Evolutionary conservation across 108 stramenopile species (phyloP).

Genomic region (Schizochytrium sp.): DNA sequence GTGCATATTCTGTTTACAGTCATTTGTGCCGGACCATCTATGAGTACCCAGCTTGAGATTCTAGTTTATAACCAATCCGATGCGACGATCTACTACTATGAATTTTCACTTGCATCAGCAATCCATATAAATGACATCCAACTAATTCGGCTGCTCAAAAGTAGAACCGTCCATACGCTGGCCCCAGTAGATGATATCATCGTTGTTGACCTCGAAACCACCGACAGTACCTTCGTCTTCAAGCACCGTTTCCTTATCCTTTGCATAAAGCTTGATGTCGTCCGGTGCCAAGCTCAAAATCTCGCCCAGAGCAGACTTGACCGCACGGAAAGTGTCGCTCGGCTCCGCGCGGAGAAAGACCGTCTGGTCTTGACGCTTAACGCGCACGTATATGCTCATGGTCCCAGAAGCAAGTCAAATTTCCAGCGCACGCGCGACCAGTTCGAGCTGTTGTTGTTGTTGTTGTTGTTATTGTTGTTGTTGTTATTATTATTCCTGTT

Average conservation of each 20-base stretch:
- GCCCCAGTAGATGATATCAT: slow-evolving; percentile 43
- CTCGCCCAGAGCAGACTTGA: slow-evolving; percentile 46
- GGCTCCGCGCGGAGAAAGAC: slow-evolving; percentile 50
- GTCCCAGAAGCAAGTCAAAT: too few species aligned
- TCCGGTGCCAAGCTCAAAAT: background rate
- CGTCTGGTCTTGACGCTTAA: slow-evolving; percentile 43
- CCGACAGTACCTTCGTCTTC: slow-evolving; percentile 52
- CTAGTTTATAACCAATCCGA: too few species aligned
- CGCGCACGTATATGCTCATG: slow-evolving; percentile 55
- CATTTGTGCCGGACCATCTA: too few species aligned
- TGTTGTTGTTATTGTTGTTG: too few species aligned
- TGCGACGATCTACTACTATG: too few species aligned
- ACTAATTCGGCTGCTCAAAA: background rate
- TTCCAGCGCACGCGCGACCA: too few species aligned
- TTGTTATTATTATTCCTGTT: too few species aligned
- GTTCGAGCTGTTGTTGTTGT: too few species aligned
- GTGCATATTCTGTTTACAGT: too few species aligned
- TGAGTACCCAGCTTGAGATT: too few species aligned
- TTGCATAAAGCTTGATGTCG: slow-evolving; percentile 53
- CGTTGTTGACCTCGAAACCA: slow-evolving; percentile 27
- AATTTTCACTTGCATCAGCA: too few species aligned
- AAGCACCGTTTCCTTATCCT: slow-evolving; percentile 24
- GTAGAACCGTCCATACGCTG: slow-evolving; percentile 54
- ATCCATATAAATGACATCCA: too few species aligned
- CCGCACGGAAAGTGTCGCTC: background rate